Evolutionary conservation across 352 stramenopile genomes (phyloP).

Genomic region (Globisporangium viniferum): DNA sequence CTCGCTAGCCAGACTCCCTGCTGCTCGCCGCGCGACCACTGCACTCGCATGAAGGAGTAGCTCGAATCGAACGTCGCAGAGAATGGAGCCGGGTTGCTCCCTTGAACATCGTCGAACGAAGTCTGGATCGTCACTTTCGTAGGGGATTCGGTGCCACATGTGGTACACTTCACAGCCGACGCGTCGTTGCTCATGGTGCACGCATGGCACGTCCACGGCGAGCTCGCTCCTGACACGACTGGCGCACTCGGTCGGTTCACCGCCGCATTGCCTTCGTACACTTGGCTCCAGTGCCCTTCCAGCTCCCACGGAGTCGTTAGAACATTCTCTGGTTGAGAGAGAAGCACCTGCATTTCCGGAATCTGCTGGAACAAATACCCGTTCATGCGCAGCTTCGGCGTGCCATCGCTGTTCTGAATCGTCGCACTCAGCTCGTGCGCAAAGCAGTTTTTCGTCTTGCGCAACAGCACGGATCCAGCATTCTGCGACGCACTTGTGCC

Average conservation of each 20-base stretch:
- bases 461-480: conserved; percentile 65
- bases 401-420: conserved; percentile 42
- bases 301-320: conserved; percentile 38
- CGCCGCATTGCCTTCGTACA: conserved; percentile 34
- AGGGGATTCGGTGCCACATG: conserved; percentile 64
- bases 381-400: conserved; percentile 53
- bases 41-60: conserved; percentile 73
- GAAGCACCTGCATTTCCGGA: conserved; percentile 44
- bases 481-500: conserved; percentile 36
- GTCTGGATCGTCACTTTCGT: conserved; percentile 31
- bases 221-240: conserved; percentile 22
- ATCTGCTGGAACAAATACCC: conserved; percentile 56
- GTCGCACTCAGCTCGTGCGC: conserved; percentile 59
- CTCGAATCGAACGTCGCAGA: conserved; percentile 49
- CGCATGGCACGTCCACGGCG: conserved; percentile 62
- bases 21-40: conserved; percentile 80
- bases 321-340: conserved; percentile 28
- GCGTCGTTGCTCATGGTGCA: conserved; percentile 81
- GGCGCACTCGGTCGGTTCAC: conserved; percentile 15
- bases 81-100: conserved; percentile 78
- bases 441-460: conserved; percentile 50
- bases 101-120: conserved; percentile 32
- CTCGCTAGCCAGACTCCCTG: conserved; percentile 76
- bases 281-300: conserved; percentile 77
- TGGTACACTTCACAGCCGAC: conserved; percentile 55